Evolutionary conservation across 768 basidiomycete species (phyloP).

Genomic region (Ramaria rubella): DNA sequence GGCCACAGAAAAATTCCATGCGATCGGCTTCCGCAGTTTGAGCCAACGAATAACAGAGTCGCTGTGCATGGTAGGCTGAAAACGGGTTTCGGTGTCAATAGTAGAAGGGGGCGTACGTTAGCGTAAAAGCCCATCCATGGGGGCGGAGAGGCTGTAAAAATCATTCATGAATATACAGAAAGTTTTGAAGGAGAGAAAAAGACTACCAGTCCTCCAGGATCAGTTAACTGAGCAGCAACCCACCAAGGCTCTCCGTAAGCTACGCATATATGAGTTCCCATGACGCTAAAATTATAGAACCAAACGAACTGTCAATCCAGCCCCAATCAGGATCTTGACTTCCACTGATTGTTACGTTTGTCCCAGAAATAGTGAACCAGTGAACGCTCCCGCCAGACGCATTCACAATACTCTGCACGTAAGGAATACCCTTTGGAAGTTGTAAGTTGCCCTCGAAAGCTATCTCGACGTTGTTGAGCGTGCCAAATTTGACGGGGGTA

Average conservation of each 20-base stretch:
- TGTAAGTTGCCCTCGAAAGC: slow-evolving; percentile 51
- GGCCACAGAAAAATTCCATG: slow-evolving; percentile 43
- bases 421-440: slow-evolving; percentile 45
- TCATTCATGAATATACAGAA: background rate
- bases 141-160: background rate
- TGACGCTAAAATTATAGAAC: background rate
- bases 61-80: background rate
- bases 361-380: slow-evolving; percentile 43
- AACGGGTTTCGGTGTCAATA: background rate
- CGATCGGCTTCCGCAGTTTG: slow-evolving; percentile 17
- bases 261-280: background rate
- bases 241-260: slow-evolving; percentile 36
- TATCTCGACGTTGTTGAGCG: slow-evolving; percentile 50
- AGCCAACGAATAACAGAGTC: slow-evolving; percentile 2
- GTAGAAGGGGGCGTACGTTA: background rate
- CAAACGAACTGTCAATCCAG: slow-evolving; percentile 47
- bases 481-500: slow-evolving; percentile 50
- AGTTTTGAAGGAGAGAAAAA: background rate
- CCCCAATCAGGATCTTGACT: slow-evolving; percentile 50
- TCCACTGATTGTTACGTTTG: slow-evolving; percentile 52
- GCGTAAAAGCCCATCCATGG: background rate
- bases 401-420: slow-evolving; percentile 34
- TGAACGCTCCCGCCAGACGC: background rate
- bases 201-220: slow-evolving; percentile 20
- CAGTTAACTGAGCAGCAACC: slow-evolving; percentile 43